Percentiles rank a stretch among this genome's conserved stretches.
Conservation (phyloP, 2,329 filamentous ascomycete species). For the Verticillium albo-atrum region DNA sequence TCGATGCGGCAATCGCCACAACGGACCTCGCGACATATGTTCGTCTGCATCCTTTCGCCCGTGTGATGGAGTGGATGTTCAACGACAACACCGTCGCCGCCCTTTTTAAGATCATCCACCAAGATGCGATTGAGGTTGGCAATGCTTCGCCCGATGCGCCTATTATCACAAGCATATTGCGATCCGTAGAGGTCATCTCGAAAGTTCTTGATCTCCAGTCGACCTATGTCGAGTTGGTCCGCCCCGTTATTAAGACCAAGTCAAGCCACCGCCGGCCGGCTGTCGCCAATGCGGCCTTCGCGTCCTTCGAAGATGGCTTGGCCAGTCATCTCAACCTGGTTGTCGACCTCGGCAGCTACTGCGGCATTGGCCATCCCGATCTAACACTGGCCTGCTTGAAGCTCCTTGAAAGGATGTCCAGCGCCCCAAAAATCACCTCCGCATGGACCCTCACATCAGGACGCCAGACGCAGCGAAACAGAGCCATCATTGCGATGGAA, state of each 20-base stretch:
- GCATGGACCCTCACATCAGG: slow-evolving; percentile 44
- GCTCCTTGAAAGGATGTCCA: slow-evolving; percentile 80
- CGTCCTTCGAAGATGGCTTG: slow-evolving; percentile 90
- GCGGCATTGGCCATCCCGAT: slow-evolving; percentile 75
- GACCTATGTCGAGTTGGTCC: slow-evolving; percentile 86
- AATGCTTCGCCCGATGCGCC: slow-evolving; percentile 73
- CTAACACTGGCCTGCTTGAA: slow-evolving; percentile 77
- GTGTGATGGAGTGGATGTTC: slow-evolving; percentile 98
- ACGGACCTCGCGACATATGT: slow-evolving; percentile 77
- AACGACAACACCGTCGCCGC: slow-evolving; percentile 82
- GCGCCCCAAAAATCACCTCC: slow-evolving; percentile 74
- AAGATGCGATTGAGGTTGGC: slow-evolving; percentile 68
- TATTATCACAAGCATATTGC: slow-evolving; percentile 71
- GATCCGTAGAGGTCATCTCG: slow-evolving; percentile 79
- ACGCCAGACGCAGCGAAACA: slow-evolving; percentile 58
- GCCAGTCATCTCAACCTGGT: slow-evolving; percentile 75
- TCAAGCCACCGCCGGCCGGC: slow-evolving; percentile 52
- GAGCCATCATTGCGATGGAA: slow-evolving; percentile 84
- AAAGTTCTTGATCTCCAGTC: slow-evolving; percentile 81
- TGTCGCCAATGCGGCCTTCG: slow-evolving; percentile 70
- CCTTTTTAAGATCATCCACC: slow-evolving; percentile 74
- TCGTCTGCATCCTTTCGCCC: slow-evolving; percentile 83
- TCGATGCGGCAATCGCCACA: slow-evolving; percentile 70
- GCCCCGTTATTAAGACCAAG: slow-evolving; percentile 69
- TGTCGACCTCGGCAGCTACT: slow-evolving; percentile 80